Base-by-base conservation (phyloP, 2,329 filamentous ascomycete species). In the Shiraia sp. region DNA sequence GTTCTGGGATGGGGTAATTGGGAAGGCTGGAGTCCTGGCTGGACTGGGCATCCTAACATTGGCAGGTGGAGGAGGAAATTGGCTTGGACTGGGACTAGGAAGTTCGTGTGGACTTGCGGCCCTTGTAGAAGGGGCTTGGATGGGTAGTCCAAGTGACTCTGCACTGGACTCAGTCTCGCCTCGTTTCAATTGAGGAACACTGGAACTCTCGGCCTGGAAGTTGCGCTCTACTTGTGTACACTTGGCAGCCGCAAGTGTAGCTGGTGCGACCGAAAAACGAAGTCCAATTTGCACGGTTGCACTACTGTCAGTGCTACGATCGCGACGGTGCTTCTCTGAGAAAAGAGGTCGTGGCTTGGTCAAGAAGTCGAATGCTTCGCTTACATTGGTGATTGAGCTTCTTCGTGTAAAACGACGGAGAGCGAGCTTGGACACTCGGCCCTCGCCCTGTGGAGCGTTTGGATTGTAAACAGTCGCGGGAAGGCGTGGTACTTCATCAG, bases 281-380 rank as follows among this genome's bases (percentile, higher is more conserved):
- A 88, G 73, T 1, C 85, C 85, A 36, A 88, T 88, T 59, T 87
- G 84, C 9, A 88, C 84, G 0, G 84, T 88, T 16, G 83, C 83
- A 8, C 80, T 80, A 31, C 85, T 87, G 12, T 74, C 75, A 29
- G 82, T 73, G 1, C 85, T 88, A 4, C 82, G 83, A 44, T 81
- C 75, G 31, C 83, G 76, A 13, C 73, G 71, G n/a, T 75, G 72
- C 7, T 51, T 47, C 10, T 63, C 59, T 4, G 65, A 66, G 29
- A 69, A 68, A 36, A 74, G 73, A 29, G 70, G 71, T 32, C 53
- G 56, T 16, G 66, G 64, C 38, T 62, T 61, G 32, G 68, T 54
- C 57, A 74, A 33, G 32, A 62, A 66, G 25, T 55, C 57, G 38
- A 68, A 66, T n/a, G 61, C 63, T 28, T 66, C 66, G 41, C 55